These are phyloP conservation scores for Agrocybe praecox DNA, from an alignment of 768 basidiomycete genomes.

Conservation along the genomic window DNA sequence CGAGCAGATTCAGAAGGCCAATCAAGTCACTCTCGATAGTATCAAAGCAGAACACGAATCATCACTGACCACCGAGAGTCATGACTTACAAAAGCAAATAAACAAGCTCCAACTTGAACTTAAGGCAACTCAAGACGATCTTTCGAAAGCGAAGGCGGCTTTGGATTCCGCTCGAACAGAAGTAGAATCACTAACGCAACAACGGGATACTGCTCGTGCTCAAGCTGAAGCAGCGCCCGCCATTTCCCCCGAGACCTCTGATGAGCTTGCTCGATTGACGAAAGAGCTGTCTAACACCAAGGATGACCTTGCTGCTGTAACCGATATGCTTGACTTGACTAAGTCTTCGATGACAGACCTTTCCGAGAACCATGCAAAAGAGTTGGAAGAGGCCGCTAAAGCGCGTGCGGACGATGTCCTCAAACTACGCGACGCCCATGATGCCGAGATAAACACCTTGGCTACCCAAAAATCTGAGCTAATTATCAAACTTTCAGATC, in stretches of 20 bases:
- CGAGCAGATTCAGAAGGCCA: slow-evolving; percentile 67
- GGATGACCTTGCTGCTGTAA: slow-evolving; percentile 67
- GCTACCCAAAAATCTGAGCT: slow-evolving; percentile 66
- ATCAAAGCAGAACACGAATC: slow-evolving; percentile 67
- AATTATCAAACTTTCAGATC: slow-evolving; percentile 63
- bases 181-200: slow-evolving; percentile 54
- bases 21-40: slow-evolving; percentile 60
- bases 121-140: slow-evolving; percentile 84
- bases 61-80: slow-evolving; percentile 57
- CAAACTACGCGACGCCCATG: slow-evolving; percentile 58
- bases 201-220: slow-evolving; percentile 65
- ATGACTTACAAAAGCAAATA: slow-evolving; percentile 64
- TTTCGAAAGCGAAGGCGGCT: slow-evolving; percentile 70
- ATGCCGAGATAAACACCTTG: slow-evolving; percentile 59
- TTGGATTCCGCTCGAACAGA: slow-evolving; percentile 56
- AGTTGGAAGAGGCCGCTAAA: slow-evolving; percentile 77
- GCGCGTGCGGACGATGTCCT: slow-evolving; percentile 71
- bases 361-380: slow-evolving; percentile 66
- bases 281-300: slow-evolving; percentile 64
- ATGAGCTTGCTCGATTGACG: slow-evolving; percentile 55
- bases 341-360: slow-evolving; percentile 73
- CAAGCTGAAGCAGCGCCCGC: slow-evolving; percentile 41
- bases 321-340: slow-evolving; percentile 67
- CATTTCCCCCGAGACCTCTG: slow-evolving; percentile 48
- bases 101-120: slow-evolving; percentile 67